Conservation (phyloP, 2,329 filamentous ascomycete species). For the Corynespora cassiicola region DNA sequence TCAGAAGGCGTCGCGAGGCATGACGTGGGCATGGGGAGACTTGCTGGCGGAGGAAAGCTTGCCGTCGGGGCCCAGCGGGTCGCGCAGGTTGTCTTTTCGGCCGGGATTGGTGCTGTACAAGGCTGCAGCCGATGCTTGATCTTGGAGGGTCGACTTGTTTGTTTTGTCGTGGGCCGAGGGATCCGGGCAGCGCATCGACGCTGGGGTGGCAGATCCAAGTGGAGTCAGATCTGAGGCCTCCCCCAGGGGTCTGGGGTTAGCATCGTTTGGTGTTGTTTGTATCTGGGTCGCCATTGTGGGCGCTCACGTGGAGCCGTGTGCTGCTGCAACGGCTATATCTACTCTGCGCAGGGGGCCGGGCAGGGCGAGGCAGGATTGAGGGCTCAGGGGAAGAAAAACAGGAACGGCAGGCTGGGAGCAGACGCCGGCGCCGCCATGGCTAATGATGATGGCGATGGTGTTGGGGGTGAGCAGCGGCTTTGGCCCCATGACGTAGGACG, state of each 20-base stretch:
- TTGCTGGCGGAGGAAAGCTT: constrained; percentile 65
- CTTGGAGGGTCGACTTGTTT: constrained; percentile 48
- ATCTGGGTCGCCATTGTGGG: constrained; percentile 35
- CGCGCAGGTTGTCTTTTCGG: constrained; percentile 28
- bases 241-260: constrained; percentile 26
- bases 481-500: constrained; percentile 30
- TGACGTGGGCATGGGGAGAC: constrained; percentile 25
- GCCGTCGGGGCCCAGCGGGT: constrained; percentile 57
- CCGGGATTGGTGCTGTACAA: constrained; percentile 59
- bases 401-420: constrained; percentile 7
- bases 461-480: constrained; percentile 3
- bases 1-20: constrained; percentile 18
- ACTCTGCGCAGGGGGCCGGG: background rate
- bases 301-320: too few relatives aligned
- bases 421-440: constrained; percentile 20
- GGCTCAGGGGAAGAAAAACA: too few relatives aligned
- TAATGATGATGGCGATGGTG: constrained; percentile 31
- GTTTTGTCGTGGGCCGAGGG: constrained; percentile 49
- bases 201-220: constrained; percentile 18
- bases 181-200: constrained; percentile 47
- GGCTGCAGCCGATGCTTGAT: constrained; percentile 66
- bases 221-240: constrained; percentile 25
- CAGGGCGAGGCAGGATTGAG: constrained; percentile 1
- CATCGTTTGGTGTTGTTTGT: constrained; percentile 26
- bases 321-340: constrained; percentile 10